Base-by-base conservation (phyloP, 495 filamentous ascomycete species). In the Aspergillus baeticus region DNA sequence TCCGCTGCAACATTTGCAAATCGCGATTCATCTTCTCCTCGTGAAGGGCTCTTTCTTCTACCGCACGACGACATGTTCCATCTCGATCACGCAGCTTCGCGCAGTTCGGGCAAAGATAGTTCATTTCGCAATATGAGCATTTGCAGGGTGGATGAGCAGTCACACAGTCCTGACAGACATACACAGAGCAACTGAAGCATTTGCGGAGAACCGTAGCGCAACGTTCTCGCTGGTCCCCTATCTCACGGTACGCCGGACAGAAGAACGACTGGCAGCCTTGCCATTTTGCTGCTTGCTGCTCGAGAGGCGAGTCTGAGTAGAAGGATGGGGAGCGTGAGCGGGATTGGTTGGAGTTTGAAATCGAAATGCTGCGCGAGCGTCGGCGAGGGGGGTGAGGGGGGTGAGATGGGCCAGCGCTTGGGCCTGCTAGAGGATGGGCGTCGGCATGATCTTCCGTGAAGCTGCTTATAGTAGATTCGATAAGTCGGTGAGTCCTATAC, bases 231-330 rank as follows among this genome's bases (percentile, higher is more conserved):
- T 75, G 74, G 60, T 85, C 82, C 5, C 79, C 77, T 13, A 78
- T 58, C 2, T 74, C 69, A 18, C 79, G 73, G 33, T 73, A 75
- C 41, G 72, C 72, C 2, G 79, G 81, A 51, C 82, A 85, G 56
- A 81, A 80, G 62, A 81, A 83, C 3, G 79, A 77, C 43, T 80
- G 80, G 55, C 82, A 85, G 26, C 82, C 82, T 64, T 79, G 75
- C 82, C 82, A 83, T 55, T 73, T 75, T 13, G 63, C 56, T 1
- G 57, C 55, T 1, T 39, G 49, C 7, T 50, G 47, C 11, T 71
- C 72, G n/a, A 69, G 43, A 10, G 74, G 57, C 36, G 72, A 68
- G 44, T 77, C 69, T 63, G 75, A 69, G 63, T 70, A 70, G 42
- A 72, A 58, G 26, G 69, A 69, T 2, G 70, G 71, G 8, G 77